Conservation (phyloP, 1,284 basidiomycete genomes). For the Sutorius eximius region DNA sequence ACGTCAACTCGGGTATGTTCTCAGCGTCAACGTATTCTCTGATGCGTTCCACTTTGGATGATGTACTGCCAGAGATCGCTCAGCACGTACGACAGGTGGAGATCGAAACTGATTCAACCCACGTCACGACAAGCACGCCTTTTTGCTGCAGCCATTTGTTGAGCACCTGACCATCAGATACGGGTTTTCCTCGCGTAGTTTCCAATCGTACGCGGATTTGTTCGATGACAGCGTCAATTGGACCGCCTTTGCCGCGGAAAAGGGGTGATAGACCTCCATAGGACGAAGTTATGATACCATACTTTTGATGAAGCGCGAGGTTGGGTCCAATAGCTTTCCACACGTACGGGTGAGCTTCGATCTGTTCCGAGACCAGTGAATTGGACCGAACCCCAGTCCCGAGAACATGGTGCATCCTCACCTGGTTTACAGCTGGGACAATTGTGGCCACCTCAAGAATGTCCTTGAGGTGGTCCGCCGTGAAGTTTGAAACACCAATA, state of each 20-base stretch:
- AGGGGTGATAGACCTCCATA: conserved; percentile 68
- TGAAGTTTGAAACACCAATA: conserved; percentile 87
- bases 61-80: conserved; percentile 49
- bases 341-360: conserved; percentile 83
- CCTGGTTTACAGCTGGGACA: conserved; percentile 79
- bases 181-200: conserved; percentile 43
- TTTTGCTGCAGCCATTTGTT: conserved; percentile 62
- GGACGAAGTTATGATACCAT: conserved; percentile 66
- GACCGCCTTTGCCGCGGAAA: conserved; percentile 55
- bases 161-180: conserved; percentile 56
- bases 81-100: conserved; percentile 1
- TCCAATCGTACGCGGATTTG: conserved; percentile 50
- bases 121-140: conserved; percentile 32
- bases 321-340: conserved; percentile 58
- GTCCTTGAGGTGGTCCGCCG: conserved; percentile 61
- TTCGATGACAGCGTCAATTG: conserved; percentile 52
- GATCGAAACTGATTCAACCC: not conserved
- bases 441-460: conserved; percentile 60
- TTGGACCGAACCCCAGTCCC: not conserved
- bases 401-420: conserved; percentile 26
- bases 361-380: conserved; percentile 41
- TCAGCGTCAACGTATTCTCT: conserved; percentile 63
- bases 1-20: conserved; percentile 55
- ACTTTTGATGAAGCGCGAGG: conserved; percentile 53
- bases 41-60: conserved; percentile 67